Conservation (phyloP, 2,329 filamentous ascomycete species). For the Pestalotiopsis sp. region DNA sequence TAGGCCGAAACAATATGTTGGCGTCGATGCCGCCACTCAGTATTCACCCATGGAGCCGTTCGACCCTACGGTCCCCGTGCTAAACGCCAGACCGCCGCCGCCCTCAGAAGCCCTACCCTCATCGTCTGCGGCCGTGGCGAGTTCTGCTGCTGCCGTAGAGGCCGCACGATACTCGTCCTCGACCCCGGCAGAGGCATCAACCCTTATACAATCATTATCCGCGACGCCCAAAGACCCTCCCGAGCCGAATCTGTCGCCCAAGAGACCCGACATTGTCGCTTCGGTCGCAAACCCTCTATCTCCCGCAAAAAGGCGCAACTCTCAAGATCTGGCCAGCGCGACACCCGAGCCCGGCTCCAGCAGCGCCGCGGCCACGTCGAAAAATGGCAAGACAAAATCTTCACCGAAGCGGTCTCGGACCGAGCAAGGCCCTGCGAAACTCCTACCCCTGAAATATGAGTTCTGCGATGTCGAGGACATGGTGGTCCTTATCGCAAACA, state of each 20-base stretch:
- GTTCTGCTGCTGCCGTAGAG: background rate
- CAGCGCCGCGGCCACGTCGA: background rate
- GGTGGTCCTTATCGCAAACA: constrained; percentile 87
- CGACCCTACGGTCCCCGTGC: constrained; percentile 37
- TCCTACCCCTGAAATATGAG: constrained; percentile 76
- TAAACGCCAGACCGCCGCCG: constrained; percentile 25
- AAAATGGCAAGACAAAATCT: constrained; percentile 15
- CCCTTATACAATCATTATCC: constrained; percentile 15
- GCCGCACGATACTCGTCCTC: background rate
- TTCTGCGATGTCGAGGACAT: constrained; percentile 81
- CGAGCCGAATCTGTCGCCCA: constrained; percentile 25
- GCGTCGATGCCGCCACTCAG: constrained; percentile 49
- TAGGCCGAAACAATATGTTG: constrained; percentile 43
- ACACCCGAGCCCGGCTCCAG: background rate
- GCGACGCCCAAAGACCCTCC: constrained; percentile 23
- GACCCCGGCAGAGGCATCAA: constrained; percentile 3
- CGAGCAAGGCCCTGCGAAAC: constrained; percentile 53
- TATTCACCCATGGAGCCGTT: constrained; percentile 51
- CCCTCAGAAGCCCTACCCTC: constrained; percentile 4
- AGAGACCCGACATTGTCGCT: constrained; percentile 15
- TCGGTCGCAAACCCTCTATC: constrained; percentile 26
- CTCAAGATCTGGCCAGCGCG: constrained; percentile 35
- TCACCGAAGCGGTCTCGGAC: constrained; percentile 57
- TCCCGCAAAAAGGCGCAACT: constrained; percentile 46
- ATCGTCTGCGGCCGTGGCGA: constrained; percentile 14